These are phyloP conservation scores for Tolypocladium ophioglossoides DNA, from an alignment of 2,329 filamentous ascomycete genomes.

Conservation along the genomic window DNA sequence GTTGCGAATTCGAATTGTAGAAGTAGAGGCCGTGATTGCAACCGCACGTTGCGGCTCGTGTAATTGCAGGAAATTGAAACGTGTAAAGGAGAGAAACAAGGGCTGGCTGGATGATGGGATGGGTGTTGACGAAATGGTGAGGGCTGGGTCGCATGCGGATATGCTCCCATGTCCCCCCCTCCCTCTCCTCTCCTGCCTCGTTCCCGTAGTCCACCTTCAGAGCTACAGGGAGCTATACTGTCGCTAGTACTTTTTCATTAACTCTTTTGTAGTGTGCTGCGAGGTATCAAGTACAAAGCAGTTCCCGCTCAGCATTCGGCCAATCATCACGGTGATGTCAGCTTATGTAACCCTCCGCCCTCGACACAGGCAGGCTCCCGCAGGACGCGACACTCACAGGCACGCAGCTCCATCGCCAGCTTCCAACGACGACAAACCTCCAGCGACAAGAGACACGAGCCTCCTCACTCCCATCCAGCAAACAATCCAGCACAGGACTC, in stretches of 20 bases:
- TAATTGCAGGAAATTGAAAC: not conserved
- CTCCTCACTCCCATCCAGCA: not conserved
- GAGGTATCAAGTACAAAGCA: constrained; percentile 1
- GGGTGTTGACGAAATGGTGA: constrained; percentile 7
- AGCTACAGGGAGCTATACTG: not conserved
- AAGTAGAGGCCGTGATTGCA: not conserved
- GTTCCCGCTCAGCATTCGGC: constrained; percentile 6
- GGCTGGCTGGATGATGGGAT: constrained; percentile 1
- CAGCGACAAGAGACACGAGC: not conserved
- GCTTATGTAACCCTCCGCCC: constrained; percentile 18
- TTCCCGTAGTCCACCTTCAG: not conserved
- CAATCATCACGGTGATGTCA: constrained; percentile 16
- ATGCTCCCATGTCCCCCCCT: not conserved
- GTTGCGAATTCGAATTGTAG: not conserved
- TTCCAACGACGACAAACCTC: constrained; percentile 3
- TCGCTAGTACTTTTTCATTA: not conserved
- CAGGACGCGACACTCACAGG: constrained; percentile 21
- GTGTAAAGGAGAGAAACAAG: not conserved
- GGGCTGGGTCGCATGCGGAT: constrained; percentile 4
- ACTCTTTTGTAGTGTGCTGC: not conserved
- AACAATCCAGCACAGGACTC: not conserved
- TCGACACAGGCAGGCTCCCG: constrained; percentile 20
- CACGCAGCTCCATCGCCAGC: constrained; percentile 8
- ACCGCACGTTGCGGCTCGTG: not conserved
- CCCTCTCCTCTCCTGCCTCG: not conserved